Evolutionary conservation across 768 basidiomycete genomes (phyloP), one percentile per base, ranked within the genome.

Genomic region (Rhizopogon sp.): DNA sequence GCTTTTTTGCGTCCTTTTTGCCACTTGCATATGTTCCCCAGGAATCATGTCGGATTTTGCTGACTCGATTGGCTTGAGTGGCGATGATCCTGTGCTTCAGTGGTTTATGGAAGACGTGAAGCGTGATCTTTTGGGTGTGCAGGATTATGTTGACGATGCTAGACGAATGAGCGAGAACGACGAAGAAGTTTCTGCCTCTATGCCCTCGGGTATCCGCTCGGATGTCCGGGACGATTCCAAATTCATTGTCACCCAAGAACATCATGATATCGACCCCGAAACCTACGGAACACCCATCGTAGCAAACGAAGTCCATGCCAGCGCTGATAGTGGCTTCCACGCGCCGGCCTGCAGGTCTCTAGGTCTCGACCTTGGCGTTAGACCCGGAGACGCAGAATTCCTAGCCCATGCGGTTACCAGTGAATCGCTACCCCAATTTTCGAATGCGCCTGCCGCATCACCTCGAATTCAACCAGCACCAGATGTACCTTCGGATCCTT

Each of bases 1-100:
- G 83, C 54, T 77, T 9, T 62, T 75, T 47, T 73, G 75, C 58
- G 61, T 70, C 39, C 61, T 79, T 17, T 53, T 63, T 51, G 66
- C 64, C 31, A 11, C 25, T n/a, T 49, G 33, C 45, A 28, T 51
- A n/a, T 17, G 45, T 25, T 50, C 37, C 16, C 31, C 31, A 6
- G 46, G 35, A 22, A 16, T 9, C 20, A 49, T 53, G 44, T 37
- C 47, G 8, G 37, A 49, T 16, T 20, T 49, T 25, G 14, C 14
- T 25, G 20, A 25, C 35, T 37, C 35, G 11, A 60, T 70, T 45
- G 49, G 60, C 3, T 29, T 56, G 35, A 22, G 11, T 29, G 39
- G 16, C 22, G 35, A 41, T 33, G n/a, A 45, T 17, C 39, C 46
- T 39, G 43, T 9, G 41, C 29, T 5, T 35, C 44, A 39, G 33